Conservation (phyloP, 345 rosid genomes). For the Lumnitzera racemosa region DNA sequence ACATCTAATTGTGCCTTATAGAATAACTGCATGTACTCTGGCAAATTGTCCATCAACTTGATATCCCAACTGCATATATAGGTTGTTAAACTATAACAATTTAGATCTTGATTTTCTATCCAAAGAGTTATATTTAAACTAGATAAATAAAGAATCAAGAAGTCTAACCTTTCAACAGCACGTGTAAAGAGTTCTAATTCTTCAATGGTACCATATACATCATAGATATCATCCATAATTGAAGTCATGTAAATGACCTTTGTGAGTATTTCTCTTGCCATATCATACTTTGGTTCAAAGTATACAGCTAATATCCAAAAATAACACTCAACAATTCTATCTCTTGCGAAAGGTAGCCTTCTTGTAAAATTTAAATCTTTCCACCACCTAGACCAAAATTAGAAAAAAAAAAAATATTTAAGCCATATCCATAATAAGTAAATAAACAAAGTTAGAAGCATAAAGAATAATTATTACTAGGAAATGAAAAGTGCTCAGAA, state of each 20-base stretch:
- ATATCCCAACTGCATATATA: slow-evolving; percentile 26
- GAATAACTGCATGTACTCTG: slow-evolving; percentile 25
- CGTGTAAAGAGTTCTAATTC: not conserved
- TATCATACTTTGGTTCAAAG: not conserved
- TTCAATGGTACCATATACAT: not conserved
- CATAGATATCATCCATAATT: slow-evolving; percentile 2
- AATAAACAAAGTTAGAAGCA: no score
- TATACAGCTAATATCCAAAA: not conserved
- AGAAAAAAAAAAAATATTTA: no score
- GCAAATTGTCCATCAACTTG: slow-evolving; percentile 9
- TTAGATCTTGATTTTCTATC: no score
- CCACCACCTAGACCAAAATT: slow-evolving; percentile 7
- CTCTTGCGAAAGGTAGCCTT: slow-evolving; percentile 13
- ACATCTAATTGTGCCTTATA: slow-evolving; percentile 21
- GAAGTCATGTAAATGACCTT: not conserved
- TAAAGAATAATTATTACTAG: no score
- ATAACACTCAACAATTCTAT: slow-evolving; percentile 2
- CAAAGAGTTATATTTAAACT: no score
- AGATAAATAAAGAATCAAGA: not conserved
- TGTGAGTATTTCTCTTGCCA: not conserved
- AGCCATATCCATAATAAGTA: no score
- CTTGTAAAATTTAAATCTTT: not conserved
- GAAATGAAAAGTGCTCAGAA: no score
- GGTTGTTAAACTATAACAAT: not conserved
- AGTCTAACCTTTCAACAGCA: not conserved